Evolutionary conservation across 805 yeast species (phyloP).

Genomic region (Cyberlindnera suaveolens): DNA sequence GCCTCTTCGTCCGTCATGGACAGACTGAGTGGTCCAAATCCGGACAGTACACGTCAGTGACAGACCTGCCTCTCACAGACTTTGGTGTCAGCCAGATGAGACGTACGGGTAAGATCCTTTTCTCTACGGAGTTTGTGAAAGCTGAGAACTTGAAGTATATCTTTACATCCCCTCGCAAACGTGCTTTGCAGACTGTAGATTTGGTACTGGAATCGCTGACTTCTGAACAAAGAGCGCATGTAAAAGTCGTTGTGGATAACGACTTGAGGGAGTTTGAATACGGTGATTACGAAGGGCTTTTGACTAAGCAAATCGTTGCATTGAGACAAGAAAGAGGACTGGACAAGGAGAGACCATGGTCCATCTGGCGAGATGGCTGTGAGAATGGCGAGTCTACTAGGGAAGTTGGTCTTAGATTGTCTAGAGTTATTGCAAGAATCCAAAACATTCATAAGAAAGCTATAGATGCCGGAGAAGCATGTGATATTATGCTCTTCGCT

Average conservation of each 20-base stretch:
- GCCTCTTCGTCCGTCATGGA: slow-evolving; percentile 73
- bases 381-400: slow-evolving; percentile 76
- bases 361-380: slow-evolving; percentile 90
- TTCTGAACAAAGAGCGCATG: slow-evolving; percentile 33
- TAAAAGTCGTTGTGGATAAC: slow-evolving; percentile 47
- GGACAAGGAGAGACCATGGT: slow-evolving; percentile 50
- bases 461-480: slow-evolving; percentile 41
- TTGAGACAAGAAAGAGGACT: slow-evolving; percentile 57
- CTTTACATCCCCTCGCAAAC: slow-evolving; percentile 71
- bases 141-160: slow-evolving; percentile 58
- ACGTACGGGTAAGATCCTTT: slow-evolving; percentile 64
- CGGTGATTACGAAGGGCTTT: slow-evolving; percentile 89
- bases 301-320: slow-evolving; percentile 59
- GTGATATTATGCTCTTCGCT: slow-evolving; percentile 80
- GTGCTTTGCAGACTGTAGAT: slow-evolving; percentile 74
- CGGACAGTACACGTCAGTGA: slow-evolving; percentile 85
- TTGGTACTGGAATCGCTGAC: slow-evolving; percentile 49
- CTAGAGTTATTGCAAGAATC: slow-evolving; percentile 59
- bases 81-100: slow-evolving; percentile 75
- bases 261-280: slow-evolving; percentile 93
- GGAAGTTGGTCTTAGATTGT: slow-evolving; percentile 67
- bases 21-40: slow-evolving; percentile 95
- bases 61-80: slow-evolving; percentile 74
- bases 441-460: slow-evolving; percentile 53
- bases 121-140: slow-evolving; percentile 59